These are phyloP conservation scores for Cunninghamia lanceolata DNA, from an alignment of 75 land plant genomes.

Conservation along the genomic window DNA sequence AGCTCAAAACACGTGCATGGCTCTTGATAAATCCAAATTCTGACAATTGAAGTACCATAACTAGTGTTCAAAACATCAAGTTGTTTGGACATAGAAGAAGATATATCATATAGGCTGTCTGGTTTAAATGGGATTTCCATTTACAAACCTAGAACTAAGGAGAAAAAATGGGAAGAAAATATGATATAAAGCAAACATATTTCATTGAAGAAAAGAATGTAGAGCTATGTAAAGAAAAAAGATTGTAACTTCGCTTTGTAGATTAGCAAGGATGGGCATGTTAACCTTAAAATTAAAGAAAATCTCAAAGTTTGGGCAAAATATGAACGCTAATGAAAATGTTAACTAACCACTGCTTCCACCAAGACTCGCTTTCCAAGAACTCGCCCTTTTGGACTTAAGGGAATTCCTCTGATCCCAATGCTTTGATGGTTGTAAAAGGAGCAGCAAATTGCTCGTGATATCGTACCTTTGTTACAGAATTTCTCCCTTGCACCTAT, in stretches of 20 bases:
- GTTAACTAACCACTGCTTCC: not conserved
- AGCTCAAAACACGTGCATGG: not conserved
- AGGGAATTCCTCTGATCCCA: not conserved
- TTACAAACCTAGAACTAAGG: no score
- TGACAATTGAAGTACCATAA: not conserved
- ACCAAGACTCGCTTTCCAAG: not conserved
- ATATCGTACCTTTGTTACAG: not conserved
- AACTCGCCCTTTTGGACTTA: not conserved
- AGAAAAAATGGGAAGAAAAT: not conserved
- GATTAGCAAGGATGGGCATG: not conserved
- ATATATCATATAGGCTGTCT: no score
- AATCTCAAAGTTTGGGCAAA: not conserved
- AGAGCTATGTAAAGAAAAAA: not conserved
- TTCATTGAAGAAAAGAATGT: not conserved
- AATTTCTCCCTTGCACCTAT: slow-evolving; percentile 1
- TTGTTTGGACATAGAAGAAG: no score
- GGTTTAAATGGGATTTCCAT: no score
- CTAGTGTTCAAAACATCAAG: not conserved
- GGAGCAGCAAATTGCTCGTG: not conserved
- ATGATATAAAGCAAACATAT: not conserved
- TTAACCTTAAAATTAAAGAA: not conserved
- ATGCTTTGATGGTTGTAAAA: slow-evolving; percentile 1
- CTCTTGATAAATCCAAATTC: not conserved
- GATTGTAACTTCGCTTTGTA: not conserved
- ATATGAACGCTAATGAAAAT: not conserved